Base-by-base conservation (phyloP, 768 basidiomycete species). In the Amanita muscaria region DNA sequence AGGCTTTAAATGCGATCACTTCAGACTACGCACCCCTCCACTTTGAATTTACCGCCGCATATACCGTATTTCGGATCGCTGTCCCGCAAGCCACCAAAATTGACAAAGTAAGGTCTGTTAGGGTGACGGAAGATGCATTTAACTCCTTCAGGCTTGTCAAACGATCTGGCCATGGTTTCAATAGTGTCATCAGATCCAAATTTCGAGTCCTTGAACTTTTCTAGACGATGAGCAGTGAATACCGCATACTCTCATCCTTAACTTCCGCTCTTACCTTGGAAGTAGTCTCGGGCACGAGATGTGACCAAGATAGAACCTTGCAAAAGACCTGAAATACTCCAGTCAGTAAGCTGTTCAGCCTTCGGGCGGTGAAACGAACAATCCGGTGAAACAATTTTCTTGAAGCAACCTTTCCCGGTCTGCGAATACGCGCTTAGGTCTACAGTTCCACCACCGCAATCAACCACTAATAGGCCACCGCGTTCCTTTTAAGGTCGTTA, bases 111-210 rank as follows among this genome's bases (percentile, higher is more conserved):
- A 1, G 65, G 61, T 19, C 73, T 68, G 0, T 18, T n/a, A 33
- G 41, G 15, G 41, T 21, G 19, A 18, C 11, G 23, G 21, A 77
- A 77, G 12, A 64, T 58, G 1, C 68, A 54, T 44, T 76, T 69
- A 2, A 65, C 62, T 46, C 63, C 68, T 50, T 77, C 74, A 44
- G 77, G 77, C 34, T 57, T 60, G 53, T 53, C n/a, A n/a, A n/a
- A n/a, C n/a, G n/a, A n/a, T n/a, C 56, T 52, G 29, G 58, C 53
- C 45, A 66, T 63, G 3, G 57, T 52, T 39, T 42, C 52, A 36
- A 74, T 62, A 5, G 65, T 64, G 8, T 62, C 59, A 3, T 60
- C 56, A 22, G 65, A 66, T 9, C 51, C 60, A n/a, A 58, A 33
- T 31, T n/a, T 33, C 14, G 41, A 42, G 27, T 33, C 9, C 22